Evolutionary conservation across 768 basidiomycete species (phyloP), one percentile per base, ranked within the genome.

Genomic region (Glaciozyma antarctica): DNA sequence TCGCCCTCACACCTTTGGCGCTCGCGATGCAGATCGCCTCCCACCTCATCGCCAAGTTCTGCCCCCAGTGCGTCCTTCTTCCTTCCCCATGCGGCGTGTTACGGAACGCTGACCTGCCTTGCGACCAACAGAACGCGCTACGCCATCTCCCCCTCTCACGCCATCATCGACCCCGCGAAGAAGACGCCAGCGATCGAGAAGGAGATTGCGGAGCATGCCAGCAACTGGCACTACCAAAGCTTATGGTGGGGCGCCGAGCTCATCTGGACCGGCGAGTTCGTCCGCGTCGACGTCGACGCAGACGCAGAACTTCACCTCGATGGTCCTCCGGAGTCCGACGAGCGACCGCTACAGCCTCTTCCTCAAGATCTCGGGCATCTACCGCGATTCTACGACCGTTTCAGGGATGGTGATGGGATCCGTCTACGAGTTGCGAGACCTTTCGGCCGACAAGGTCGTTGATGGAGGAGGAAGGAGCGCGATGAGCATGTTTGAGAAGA

Each of bases 21-120:
- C 76, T 87, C 21, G 88, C 87, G 6, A 77, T 89, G 16, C 85
- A 90, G 73, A 85, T 87, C 38, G 86, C 84, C 0, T 80, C 85
- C 0, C 79, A 80, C 47, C 70, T 90, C 6, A 82, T 84, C 47
- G 78, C 78, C 8, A 86, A 78, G 69, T 91, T 88, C 86, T 80
- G 82, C 44, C 80, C 86, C 1, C 86, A 86, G 7, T 88, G 88
- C 64, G 84, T 87, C 59, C 88, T 83, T 32, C 82, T 82, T 84
- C 30, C 32, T 61, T 58, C 34, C 38, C 45, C 49, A 15, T 12
- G 19, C 10, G 83, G 82, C 67, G 81, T 80, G 63, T 8, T 32
- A 38, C 51, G 9, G 82, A 5, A 19, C 15, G 26, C 53, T 54
- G 53, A 54, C 16, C 15, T 5, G n/a, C 13, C 17, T 24, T 16